Evolutionary conservation across 139 green algal genomes (phyloP), one percentile per base, ranked within the genome.

Genomic region (Haematococcus lacustris): DNA sequence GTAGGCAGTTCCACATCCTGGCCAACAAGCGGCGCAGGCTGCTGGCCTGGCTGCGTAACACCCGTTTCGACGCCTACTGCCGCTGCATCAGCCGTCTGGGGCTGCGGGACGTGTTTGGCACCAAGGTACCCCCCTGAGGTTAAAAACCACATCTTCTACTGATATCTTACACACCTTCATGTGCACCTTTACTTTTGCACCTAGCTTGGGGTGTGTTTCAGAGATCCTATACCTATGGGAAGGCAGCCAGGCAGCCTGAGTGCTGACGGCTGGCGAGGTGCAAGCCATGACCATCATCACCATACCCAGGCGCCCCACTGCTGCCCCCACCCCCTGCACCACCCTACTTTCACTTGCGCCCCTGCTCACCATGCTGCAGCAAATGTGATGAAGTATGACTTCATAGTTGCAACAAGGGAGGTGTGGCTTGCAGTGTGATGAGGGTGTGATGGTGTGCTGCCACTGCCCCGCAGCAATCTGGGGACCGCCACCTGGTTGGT

Each of bases 21-120:
- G 65, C 83, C 13, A 80, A 89, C 76, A 73, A 76, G 47, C 74
- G 84, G 25, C 78, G 80, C 34, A 71, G 76, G 13, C 63, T 86
- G 74, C 76, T 89, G 30, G 69, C 38, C 0, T 89, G 81, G 59
- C 57, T 89, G 43, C 71, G 84, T 0, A 37, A 37, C 1, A 34
- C 65, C 1, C 75, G 85, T 74, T 86, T 86, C 35, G 41, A 74
- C 32, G 65, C 76, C 3, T 89, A 85, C 73, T 68, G 64, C 2
- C 78, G 69, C 51, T 67, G 71, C 51, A 66, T 89, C 17, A 34
- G 71, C 33, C 82, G 79, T 51, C 73, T 89, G 62, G 84, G 84
- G 1, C 71, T 89, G 35, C 67, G 71, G 66, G 80, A 86, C 69
- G 64, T 85, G 38, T 85, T 79, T 70, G 68, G 59, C 23, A 59